Evolutionary conservation across 352 stramenopile genomes (phyloP).

Genomic region (Globisporangium lucens): DNA sequence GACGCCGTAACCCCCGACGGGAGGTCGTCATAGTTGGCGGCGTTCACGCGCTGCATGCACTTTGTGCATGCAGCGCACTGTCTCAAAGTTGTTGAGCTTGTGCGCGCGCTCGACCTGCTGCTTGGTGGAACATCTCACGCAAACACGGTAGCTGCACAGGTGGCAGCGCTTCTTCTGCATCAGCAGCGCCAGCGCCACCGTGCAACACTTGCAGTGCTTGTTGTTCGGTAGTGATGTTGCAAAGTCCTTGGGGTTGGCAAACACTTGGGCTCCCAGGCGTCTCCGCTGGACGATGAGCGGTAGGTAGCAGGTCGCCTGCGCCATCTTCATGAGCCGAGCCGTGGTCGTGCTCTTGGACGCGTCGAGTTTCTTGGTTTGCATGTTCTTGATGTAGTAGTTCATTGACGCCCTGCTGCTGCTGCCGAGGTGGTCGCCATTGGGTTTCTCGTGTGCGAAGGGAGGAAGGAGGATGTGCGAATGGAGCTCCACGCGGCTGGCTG

Average conservation of each 20-base stretch:
- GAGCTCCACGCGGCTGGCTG: not conserved
- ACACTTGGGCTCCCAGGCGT: slow-evolving; percentile 41
- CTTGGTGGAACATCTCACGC: slow-evolving; percentile 38
- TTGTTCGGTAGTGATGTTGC: too few relatives aligned
- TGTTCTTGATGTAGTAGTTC: too few relatives aligned
- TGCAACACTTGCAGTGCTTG: slow-evolving; percentile 41
- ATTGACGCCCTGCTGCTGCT: too few relatives aligned
- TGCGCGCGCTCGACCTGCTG: too few relatives aligned
- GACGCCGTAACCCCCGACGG: not conserved
- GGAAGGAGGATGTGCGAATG: not conserved
- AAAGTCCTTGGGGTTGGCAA: slow-evolving; percentile 20
- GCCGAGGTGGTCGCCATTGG: slow-evolving; percentile 1
- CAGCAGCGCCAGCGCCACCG: slow-evolving; percentile 24
- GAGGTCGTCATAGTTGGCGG: slow-evolving; percentile 49
- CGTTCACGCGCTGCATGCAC: slow-evolving; percentile 54
- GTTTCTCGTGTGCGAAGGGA: not conserved
- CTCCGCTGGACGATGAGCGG: slow-evolving; percentile 38
- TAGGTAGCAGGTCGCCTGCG: slow-evolving; percentile 25
- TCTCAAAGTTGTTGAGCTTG: too few relatives aligned
- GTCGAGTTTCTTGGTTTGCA: too few relatives aligned
- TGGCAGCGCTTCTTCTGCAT: slow-evolving; percentile 38
- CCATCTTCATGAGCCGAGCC: slow-evolving; percentile 25
- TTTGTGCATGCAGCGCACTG: slow-evolving; percentile 34
- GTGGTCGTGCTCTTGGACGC: slow-evolving; percentile 25
- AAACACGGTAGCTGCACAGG: slow-evolving; percentile 50